phyloP scores from a whole-genome alignment of 257 asterid species.

The Nicotiana attenuata region DNA sequence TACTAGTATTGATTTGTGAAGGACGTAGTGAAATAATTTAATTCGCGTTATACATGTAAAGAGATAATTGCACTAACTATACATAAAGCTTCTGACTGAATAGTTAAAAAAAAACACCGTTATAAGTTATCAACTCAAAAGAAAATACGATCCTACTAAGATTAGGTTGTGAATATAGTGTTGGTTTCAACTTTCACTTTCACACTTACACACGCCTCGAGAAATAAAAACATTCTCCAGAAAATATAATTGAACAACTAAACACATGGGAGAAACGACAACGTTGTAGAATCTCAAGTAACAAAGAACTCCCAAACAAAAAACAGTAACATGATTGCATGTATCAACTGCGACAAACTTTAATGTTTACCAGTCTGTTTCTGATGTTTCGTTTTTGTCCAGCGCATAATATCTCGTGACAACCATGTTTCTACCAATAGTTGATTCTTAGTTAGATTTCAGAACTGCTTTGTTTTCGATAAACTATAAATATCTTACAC shows the following conservation, averaged over 20 bases:
- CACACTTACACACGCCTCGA: not conserved
- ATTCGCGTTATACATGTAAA: not conserved
- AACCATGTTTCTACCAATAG: not conserved
- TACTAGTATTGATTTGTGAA: not conserved
- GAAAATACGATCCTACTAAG: not conserved
- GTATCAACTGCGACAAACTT: not conserved
- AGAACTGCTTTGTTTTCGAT: not conserved
- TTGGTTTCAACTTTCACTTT: not conserved
- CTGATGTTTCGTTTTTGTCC: not conserved
- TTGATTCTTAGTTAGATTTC: not conserved
- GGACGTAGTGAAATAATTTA: not conserved
- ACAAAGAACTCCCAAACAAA: not conserved
- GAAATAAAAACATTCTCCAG: not conserved
- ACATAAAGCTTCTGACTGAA: not conserved
- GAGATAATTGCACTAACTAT: not conserved
- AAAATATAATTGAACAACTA: not conserved
- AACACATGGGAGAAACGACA: slow-evolving; percentile 5
- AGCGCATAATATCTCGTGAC: not conserved
- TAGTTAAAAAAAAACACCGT: not conserved
- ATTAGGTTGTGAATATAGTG: not conserved
- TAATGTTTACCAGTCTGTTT: not conserved
- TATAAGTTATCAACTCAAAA: not conserved
- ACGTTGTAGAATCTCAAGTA: not conserved
- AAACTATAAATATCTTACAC: not conserved
- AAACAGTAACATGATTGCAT: not conserved